Percentiles rank a stretch among this genome's conserved stretches.
These are phyloP conservation scores for Nigrospora osmanthi DNA, from an alignment of 2,329 filamentous ascomycete genomes.

Conservation along the genomic window DNA sequence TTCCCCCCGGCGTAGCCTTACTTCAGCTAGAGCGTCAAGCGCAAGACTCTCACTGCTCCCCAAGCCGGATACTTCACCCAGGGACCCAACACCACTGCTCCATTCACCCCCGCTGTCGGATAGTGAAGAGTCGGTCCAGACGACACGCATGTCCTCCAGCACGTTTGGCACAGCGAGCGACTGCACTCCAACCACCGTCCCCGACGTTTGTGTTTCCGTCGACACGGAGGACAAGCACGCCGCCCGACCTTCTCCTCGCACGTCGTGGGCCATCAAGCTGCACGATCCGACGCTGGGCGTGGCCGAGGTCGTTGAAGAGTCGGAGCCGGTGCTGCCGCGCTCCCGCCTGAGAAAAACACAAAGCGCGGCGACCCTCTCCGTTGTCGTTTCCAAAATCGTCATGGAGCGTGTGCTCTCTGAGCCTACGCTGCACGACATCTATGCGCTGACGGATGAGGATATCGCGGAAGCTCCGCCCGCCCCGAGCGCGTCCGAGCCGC, in stretches of 20 bases:
- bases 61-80: conserved; percentile 6
- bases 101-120: conserved; percentile 14
- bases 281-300: conserved; percentile 8
- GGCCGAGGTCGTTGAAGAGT: neutral
- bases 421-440: conserved; percentile 45
- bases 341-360: conserved; percentile 14
- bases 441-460: conserved; percentile 48
- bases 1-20: neutral
- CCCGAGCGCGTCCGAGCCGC: conserved; percentile 10
- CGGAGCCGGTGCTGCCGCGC: conserved; percentile 5
- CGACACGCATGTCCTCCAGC: neutral
- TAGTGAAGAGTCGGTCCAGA: conserved; percentile 5
- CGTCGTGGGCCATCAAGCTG: conserved; percentile 16
- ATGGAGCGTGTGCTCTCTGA: conserved; percentile 34
- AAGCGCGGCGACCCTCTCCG: conserved; percentile 18
- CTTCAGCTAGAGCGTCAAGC: conserved; percentile 1
- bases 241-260: conserved; percentile 4
- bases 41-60: conserved; percentile 7
- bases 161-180: conserved; percentile 1
- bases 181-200: neutral
- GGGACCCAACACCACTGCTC: conserved; percentile 1
- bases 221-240: neutral
- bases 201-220: neutral
- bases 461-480: conserved; percentile 37
- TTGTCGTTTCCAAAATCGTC: conserved; percentile 10